These are phyloP conservation scores for Teratosphaeria epicoccoides DNA, from an alignment of 2,329 filamentous ascomycete species.

Conservation along the genomic window DNA sequence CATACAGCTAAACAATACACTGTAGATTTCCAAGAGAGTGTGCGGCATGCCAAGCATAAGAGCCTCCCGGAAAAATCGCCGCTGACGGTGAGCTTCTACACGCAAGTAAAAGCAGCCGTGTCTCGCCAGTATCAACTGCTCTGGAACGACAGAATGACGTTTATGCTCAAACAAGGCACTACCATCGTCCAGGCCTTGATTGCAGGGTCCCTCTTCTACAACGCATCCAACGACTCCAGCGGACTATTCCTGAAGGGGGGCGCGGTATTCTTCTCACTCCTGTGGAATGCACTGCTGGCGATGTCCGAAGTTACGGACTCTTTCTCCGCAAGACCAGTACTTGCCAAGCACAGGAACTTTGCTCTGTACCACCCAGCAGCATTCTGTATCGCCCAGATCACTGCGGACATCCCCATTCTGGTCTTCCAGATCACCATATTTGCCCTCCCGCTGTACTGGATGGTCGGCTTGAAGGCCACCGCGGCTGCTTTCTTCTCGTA, in stretches of 20 bases:
- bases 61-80: slow-evolving; percentile 33
- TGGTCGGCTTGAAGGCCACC: slow-evolving; percentile 58
- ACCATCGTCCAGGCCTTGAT: slow-evolving; percentile 66
- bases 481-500: slow-evolving; percentile 70
- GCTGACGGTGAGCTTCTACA: slow-evolving; percentile 31
- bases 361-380: slow-evolving; percentile 75
- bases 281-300: slow-evolving; percentile 83
- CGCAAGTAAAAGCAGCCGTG: slow-evolving; percentile 74
- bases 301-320: slow-evolving; percentile 66
- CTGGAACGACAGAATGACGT: slow-evolving; percentile 72
- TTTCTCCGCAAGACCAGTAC: slow-evolving; percentile 65
- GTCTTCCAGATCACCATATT: slow-evolving; percentile 62
- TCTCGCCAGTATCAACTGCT: slow-evolving; percentile 77
- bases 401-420: slow-evolving; percentile 61
- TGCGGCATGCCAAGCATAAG: slow-evolving; percentile 46
- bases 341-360: slow-evolving; percentile 77
- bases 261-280: slow-evolving; percentile 65
- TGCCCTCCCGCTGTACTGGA: slow-evolving; percentile 68
- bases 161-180: slow-evolving; percentile 61
- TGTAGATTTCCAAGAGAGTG: slow-evolving; percentile 43
- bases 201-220: slow-evolving; percentile 66
- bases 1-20: slow-evolving; percentile 41
- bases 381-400: slow-evolving; percentile 72
- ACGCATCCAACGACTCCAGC: slow-evolving; percentile 51
- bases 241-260: slow-evolving; percentile 74